Evolutionary conservation across 179 eudicot species (phyloP), one percentile per base, ranked within the genome.

Genomic region (Vitellaria paradoxa): DNA sequence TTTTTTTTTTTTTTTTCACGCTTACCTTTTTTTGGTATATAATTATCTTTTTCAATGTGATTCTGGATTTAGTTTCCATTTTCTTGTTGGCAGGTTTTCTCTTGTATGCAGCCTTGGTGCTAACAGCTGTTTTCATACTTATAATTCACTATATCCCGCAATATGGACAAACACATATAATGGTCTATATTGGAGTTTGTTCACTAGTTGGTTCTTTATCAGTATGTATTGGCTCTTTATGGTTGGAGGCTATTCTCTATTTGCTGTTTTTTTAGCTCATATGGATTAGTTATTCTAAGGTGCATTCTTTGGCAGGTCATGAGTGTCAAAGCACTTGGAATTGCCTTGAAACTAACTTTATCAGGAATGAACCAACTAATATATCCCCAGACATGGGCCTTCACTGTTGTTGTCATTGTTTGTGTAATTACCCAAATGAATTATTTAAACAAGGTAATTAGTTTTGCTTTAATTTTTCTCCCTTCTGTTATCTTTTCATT

Each of bases 251-350:
- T 15, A n/a, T 47, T 59, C 4, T 42, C 20, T 73, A 21, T 11
- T 0, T 42, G 2, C 42, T 75, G 56, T 74, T 42, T 18, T 74
- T 42, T 18, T 50, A 49, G 70, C 55, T 55, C 24, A 9, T 14
- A 12, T 72, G 21, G 9, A 57, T 50, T 45, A 20, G 62, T 75
- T 52, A 64, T 75, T n/a, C 67, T 30, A 10, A 55, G 64, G 40
- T 7, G 11, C 12, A 71, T 50, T 37, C 70, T 79, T 9, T 85
- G 61, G 76, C 88, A 91, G 97, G 97, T 91, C 53, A 91, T 91
- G 97, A 90, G 97, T 82, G 93, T 91, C 71, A 90, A 87, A 84
- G 97, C 97, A 23, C 84, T 91, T 49, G 97, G 97, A 60, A 91
- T 91, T 74, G 93, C 97, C 57, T 55, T 91, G 83, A 91, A 91